Evolutionary conservation across 306 rosid genomes (phyloP), one percentile per base, ranked within the genome.

Genomic region (Vigna nakashimae): DNA sequence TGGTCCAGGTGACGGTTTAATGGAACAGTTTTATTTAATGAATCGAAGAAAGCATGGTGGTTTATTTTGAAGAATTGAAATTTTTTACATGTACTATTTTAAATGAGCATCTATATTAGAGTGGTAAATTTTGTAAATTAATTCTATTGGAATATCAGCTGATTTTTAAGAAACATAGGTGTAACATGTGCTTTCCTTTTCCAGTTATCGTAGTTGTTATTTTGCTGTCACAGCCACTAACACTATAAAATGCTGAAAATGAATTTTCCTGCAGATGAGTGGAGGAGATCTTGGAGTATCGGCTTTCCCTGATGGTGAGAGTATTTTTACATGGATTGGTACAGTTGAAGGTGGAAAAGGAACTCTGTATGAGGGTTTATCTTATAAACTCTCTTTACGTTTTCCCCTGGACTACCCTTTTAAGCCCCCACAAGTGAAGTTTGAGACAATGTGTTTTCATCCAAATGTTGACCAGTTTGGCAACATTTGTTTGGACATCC

Each of bases 331-430:
- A 75, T 92, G 98, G 98, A 84, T 92, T 65, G 98, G 98, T 83
- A 95, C 98, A 36, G 91, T 95, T 24, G 96, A 91, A 87, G 98
- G 98, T 79, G 98, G 98, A 78, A 92, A 91, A 84, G 98, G 93
- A 80, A 95, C 98, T 52, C 28, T 82, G 28, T 95, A 91, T 26
- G 98, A 92, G 76, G 96, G 97, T 78, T 88, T 95, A 83, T 92
- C 98, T 34, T 95, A 92, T 88, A 95, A 95, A 67, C 98, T 95
- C 77, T 92, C 97, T 26, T 80, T 95, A 82, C 88, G 85, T 65
- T 95, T 95, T 86, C 98, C 98, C 51, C 50, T 82, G 77, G 97
- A 95, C 58, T 95, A 95, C 84, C 98, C 98, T 65, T 95, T 95
- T 74, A 92, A 92, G 86, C 98, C 98, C 12, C 98, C 98, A 7